Evolutionary conservation across 139 green algal species (phyloP), one percentile per base, ranked within the genome.

Genomic region (Pleodorina starrii): DNA sequence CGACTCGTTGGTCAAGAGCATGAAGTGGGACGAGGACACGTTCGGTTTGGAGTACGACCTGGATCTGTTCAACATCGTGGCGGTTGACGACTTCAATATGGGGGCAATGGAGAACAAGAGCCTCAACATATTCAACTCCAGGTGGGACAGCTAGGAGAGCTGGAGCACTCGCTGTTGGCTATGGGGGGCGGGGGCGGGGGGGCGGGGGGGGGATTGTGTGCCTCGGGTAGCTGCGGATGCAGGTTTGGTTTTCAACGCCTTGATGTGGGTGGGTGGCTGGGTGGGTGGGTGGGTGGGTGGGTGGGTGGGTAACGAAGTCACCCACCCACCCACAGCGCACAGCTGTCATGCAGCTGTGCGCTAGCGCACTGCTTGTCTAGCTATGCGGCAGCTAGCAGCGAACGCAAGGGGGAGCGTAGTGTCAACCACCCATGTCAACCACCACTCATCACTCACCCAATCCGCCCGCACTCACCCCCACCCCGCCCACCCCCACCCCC

Each of bases 81-180:
- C 96, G 6, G 96, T 99, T 68, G 95, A 98, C 82, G 95, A 99
- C 91, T 99, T 99, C 95, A 99, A 99, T 94, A 98, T 99, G 97
- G 98, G 97, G 16, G 97, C 97, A 40, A 99, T 99, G 97, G 97
- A 99, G 94, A 99, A 99, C 97, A 99, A 99, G 93, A 95, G 86
- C 0, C 96, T 99, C n/a, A 99, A 99, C 94, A 95, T 99, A 86
- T 99, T 99, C 94, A 99, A 99, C 94, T 95, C 89, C 42, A 85
- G 85, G 83, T 93, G n/a, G 48, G 79, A 36, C 19, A 35, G 54
- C 2, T 32, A 9, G 54, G 54, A 25, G 54, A 25, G 54, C 29
- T 66, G 6, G 54, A 14, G 54, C n/a, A n/a, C n/a, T n/a, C n/a
- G n/a, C n/a, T n/a, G n/a, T n/a, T n/a, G n/a, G n/a, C n/a, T n/a